A percentile compares a stretch with the other conserved stretches of the same genome.
phyloP scores from a whole-genome alignment of 2,329 filamentous ascomycete species.

The Stemphylium vesicarium region DNA sequence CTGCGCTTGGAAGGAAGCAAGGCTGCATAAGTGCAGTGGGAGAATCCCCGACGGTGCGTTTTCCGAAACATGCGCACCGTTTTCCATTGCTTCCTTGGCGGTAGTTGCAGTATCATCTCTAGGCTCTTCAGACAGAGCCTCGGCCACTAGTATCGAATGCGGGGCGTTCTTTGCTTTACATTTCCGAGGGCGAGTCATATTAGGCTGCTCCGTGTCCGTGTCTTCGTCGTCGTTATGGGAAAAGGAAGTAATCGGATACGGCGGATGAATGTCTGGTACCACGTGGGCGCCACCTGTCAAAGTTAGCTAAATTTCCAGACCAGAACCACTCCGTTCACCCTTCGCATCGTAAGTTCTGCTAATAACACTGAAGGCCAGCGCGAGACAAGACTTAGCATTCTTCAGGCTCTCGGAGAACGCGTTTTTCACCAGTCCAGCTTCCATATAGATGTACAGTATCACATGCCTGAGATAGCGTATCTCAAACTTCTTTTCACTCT shows the following conservation, averaged over 20 bases:
- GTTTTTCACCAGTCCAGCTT: background rate
- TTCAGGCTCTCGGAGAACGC: background rate
- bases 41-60: too few relatives aligned
- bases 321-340: background rate
- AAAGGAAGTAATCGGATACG: background rate
- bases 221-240: background rate
- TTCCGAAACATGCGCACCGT: background rate
- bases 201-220: background rate
- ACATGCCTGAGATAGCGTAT: background rate
- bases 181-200: too few relatives aligned
- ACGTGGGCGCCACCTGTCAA: background rate
- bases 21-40: too few relatives aligned
- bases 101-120: too few relatives aligned
- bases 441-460: background rate
- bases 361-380: background rate
- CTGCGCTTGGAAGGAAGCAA: too few relatives aligned
- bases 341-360: background rate
- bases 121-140: too few relatives aligned
- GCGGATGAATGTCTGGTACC: background rate
- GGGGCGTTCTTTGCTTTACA: too few relatives aligned
- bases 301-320: background rate
- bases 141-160: too few relatives aligned
- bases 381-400: background rate
- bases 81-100: too few relatives aligned
- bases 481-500: background rate